phyloP scores from a whole-genome alignment of 2,329 filamentous ascomycete genomes.

The Fragosphaeria purpurea region DNA sequence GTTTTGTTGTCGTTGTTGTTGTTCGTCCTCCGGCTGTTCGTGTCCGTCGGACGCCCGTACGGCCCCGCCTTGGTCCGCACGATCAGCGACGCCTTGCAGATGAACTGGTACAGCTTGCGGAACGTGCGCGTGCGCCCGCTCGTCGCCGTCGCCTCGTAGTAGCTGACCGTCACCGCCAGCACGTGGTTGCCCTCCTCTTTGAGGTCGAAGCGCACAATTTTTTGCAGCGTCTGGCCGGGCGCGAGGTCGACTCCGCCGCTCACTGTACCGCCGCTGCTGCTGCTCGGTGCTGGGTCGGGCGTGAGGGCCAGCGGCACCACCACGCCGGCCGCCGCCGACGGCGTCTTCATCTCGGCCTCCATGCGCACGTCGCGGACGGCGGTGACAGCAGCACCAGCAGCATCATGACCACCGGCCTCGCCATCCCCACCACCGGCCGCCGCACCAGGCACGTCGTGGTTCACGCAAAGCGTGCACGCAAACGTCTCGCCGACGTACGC shows the following conservation, averaged over 20 bases:
- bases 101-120: conserved; percentile 91
- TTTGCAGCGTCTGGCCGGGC: conserved; percentile 62
- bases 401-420: conserved; percentile 39
- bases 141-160: conserved; percentile 73
- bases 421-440: conserved; percentile 17
- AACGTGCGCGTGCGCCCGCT: conserved; percentile 72
- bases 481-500: conserved; percentile 95
- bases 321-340: conserved; percentile 38
- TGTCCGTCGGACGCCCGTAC: conserved; percentile 26
- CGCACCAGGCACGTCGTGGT: conserved; percentile 57
- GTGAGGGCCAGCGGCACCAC: conserved; percentile 49
- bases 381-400: conserved; percentile 24
- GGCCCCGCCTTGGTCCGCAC: conserved; percentile 82
- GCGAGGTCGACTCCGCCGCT: conserved; percentile 37
- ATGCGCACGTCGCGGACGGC: conserved; percentile 69
- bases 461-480: conserved; percentile 89
- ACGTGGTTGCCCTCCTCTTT: conserved; percentile 94
- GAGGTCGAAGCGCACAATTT: conserved; percentile 73
- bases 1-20: conserved; percentile 17
- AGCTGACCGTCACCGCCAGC: conserved; percentile 84
- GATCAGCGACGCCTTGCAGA: conserved; percentile 80
- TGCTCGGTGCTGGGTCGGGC: conserved; percentile 15
- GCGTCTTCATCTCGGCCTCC: conserved; percentile 91
- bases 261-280: background rate
- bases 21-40: background rate